These are phyloP conservation scores for Exophiala calicioides DNA, from an alignment of 2,329 filamentous ascomycete species.

Conservation along the genomic window DNA sequence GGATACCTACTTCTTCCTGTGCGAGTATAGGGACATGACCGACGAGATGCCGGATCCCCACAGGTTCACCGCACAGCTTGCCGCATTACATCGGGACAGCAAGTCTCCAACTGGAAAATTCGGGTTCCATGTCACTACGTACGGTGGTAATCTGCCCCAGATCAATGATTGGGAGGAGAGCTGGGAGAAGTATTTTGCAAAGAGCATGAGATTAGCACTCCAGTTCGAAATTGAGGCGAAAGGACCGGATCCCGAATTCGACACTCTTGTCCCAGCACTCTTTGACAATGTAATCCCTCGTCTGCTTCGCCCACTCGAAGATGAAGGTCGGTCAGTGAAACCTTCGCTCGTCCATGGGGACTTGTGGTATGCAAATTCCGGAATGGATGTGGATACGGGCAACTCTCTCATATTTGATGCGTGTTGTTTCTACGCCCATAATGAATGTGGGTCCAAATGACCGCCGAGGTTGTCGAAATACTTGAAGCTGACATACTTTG, in stretches of 20 bases:
- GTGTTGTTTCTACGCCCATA: constrained; percentile 42
- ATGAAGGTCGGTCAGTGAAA: constrained; percentile 30
- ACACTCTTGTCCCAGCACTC: constrained; percentile 26
- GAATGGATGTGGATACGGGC: constrained; percentile 34
- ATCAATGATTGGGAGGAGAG: constrained; percentile 38
- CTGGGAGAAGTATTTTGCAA: constrained; percentile 43
- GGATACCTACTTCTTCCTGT: constrained; percentile 36
- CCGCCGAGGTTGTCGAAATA: too few relatives aligned
- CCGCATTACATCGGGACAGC: constrained; percentile 36
- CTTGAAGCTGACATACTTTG: background rate
- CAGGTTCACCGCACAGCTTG: constrained; percentile 31
- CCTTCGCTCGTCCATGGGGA: constrained; percentile 43
- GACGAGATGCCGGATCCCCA: constrained; percentile 31
- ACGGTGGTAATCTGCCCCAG: constrained; percentile 34
- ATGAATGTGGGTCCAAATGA: constrained; percentile 35
- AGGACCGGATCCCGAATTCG: constrained; percentile 36
- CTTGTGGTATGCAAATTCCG: constrained; percentile 45
- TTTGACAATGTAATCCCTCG: constrained; percentile 37
- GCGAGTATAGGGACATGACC: constrained; percentile 35
- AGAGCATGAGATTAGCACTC: constrained; percentile 34
- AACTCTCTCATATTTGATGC: constrained; percentile 41
- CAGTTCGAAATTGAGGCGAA: constrained; percentile 35
- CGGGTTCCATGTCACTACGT: constrained; percentile 41
- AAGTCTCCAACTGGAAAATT: constrained; percentile 39
- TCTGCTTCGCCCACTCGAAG: constrained; percentile 30